A percentile compares a stretch with the other conserved stretches of the same genome.
phyloP scores from a whole-genome alignment of 1,284 basidiomycete species.

The Vanrija sp. region DNA sequence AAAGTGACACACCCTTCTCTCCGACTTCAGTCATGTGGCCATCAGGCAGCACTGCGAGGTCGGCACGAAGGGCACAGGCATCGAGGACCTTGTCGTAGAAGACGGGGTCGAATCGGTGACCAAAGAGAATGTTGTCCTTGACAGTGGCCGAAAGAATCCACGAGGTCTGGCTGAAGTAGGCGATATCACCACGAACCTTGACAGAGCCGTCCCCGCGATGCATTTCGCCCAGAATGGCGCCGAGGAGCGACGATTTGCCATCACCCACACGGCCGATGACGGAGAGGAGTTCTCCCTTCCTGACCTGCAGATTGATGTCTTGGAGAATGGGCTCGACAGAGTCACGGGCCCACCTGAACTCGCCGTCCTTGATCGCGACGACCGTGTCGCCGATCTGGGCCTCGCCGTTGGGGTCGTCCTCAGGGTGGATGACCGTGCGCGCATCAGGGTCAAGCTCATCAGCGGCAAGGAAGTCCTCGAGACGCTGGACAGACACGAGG shows the following conservation, averaged over 20 bases:
- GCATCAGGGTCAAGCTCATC: constrained; percentile 78
- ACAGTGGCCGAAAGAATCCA: constrained; percentile 84
- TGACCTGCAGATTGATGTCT: constrained; percentile 68
- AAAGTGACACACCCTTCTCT: constrained; percentile 55
- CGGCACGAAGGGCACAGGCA: constrained; percentile 79
- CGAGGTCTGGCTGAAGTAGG: constrained; percentile 85
- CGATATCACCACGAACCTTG: constrained; percentile 66
- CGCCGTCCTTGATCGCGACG: constrained; percentile 65
- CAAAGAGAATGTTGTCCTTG: constrained; percentile 85
- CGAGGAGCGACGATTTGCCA: constrained; percentile 65
- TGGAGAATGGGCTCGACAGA: constrained; percentile 63
- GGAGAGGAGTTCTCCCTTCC: constrained; percentile 81
- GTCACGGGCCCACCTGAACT: constrained; percentile 70
- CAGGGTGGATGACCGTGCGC: constrained; percentile 52
- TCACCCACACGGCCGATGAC: constrained; percentile 87
- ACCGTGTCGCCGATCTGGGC: constrained; percentile 64
- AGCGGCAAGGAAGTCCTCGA: constrained; percentile 71
- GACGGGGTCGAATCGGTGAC: constrained; percentile 74
- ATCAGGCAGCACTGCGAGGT: constrained; percentile 67
- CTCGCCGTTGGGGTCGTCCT: constrained; percentile 49
- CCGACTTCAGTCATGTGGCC: constrained; percentile 75
- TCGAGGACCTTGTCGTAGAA: constrained; percentile 42
- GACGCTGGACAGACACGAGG: constrained; percentile 74
- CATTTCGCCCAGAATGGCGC: constrained; percentile 73
- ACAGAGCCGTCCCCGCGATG: constrained; percentile 68